A percentile compares a stretch with the other conserved stretches of the same genome.
Conservation (phyloP, 2,329 filamentous ascomycete genomes). For the Epichloe festucae region DNA sequence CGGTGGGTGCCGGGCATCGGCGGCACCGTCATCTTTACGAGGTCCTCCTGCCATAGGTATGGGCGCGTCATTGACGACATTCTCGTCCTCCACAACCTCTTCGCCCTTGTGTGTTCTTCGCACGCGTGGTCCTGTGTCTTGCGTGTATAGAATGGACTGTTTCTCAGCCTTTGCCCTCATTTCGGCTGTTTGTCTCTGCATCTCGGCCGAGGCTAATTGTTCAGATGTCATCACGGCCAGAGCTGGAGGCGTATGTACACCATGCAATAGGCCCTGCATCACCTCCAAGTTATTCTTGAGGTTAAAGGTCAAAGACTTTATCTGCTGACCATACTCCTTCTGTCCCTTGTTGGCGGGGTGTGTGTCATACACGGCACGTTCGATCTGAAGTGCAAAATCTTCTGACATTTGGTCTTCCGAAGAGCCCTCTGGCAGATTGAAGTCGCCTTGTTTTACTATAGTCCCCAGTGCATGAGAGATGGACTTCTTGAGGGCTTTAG, state of each 20-base stretch:
- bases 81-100: conserved; percentile 72
- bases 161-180: conserved; percentile 70
- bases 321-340: conserved; percentile 45
- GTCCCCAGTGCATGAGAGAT: conserved; percentile 53
- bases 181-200: conserved; percentile 63
- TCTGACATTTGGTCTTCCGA: conserved; percentile 53
- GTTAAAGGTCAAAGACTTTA: conserved; percentile 71
- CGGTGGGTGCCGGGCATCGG: conserved; percentile 8
- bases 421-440: conserved; percentile 49
- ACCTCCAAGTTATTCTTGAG: conserved; percentile 79
- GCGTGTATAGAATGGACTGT: conserved; percentile 70
- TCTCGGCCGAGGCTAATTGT: conserved; percentile 84
- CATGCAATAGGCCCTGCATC: conserved; percentile 60
- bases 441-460: conserved; percentile 52
- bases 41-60: conserved; percentile 14
- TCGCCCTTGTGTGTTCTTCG: conserved; percentile 91
- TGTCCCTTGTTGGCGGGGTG: conserved; percentile 33
- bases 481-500: conserved; percentile 56
- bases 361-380: conserved; percentile 52
- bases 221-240: conserved; percentile 81
- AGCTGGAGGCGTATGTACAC: conserved; percentile 56
- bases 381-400: conserved; percentile 63
- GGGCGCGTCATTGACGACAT: conserved; percentile 24
- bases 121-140: conserved; percentile 59
- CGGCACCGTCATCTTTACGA: conserved; percentile 4